A percentile compares a stretch with the other conserved stretches of the same genome.
These are phyloP conservation scores for Lachancea sp. DNA, from an alignment of 805 yeast genomes.

Conservation along the genomic window DNA sequence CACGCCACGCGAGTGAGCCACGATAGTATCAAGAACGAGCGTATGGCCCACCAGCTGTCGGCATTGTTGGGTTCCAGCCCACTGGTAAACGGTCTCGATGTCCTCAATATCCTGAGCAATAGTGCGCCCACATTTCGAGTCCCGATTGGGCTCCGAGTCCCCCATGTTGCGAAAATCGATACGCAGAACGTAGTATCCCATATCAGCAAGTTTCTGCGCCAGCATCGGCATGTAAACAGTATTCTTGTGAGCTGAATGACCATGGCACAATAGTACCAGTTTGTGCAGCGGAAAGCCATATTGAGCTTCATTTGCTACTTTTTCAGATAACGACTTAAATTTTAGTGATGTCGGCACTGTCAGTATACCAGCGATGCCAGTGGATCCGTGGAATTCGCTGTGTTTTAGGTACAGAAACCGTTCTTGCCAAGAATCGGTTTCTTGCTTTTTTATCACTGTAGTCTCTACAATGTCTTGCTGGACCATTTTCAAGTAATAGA, in stretches of 20 bases:
- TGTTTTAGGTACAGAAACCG: constrained; percentile 19
- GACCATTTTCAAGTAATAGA: constrained; percentile 2
- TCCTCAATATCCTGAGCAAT: constrained; percentile 65
- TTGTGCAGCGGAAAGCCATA: constrained; percentile 35
- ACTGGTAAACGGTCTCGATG: constrained; percentile 42
- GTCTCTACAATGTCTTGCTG: constrained; percentile 9
- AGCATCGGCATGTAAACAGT: constrained; percentile 64
- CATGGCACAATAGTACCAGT: constrained; percentile 67
- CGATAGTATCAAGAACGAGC: constrained; percentile 48
- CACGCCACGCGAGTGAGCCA: constrained; percentile 78
- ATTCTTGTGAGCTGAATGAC: constrained; percentile 78
- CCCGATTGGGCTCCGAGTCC: constrained; percentile 46
- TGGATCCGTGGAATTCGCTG: constrained; percentile 18
- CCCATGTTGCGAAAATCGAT: constrained; percentile 89
- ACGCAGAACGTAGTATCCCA: constrained; percentile 62
- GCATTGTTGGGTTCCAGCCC: constrained; percentile 27
- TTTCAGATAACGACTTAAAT: constrained; percentile 16
- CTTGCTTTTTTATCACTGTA: constrained; percentile 7
- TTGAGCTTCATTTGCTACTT: constrained; percentile 14
- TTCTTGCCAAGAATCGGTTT: constrained; percentile 14
- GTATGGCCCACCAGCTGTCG: constrained; percentile 32
- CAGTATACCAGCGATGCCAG: constrained; percentile 35
- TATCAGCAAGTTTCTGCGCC: constrained; percentile 54
- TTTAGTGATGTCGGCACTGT: constrained; percentile 30
- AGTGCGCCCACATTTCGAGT: constrained; percentile 43